Evolutionary conservation across 176 grass and related monocot species (phyloP).

Genomic region (Alloteropsis semialata): DNA sequence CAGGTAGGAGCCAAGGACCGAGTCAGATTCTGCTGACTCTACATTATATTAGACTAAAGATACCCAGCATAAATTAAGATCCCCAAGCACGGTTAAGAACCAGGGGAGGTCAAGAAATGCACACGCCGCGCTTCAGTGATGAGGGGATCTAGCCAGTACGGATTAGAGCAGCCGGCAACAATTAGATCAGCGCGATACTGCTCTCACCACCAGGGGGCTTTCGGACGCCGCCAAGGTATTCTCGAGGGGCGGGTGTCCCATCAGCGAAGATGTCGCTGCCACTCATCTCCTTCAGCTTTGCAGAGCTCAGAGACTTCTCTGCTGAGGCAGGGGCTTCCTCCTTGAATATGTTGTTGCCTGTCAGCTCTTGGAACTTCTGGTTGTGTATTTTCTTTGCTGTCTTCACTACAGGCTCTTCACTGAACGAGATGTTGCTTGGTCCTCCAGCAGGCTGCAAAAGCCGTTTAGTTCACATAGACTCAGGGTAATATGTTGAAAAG

Average conservation of each 20-base stretch:
- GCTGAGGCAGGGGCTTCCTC: slow-evolving; percentile 41
- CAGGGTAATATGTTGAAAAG: not conserved
- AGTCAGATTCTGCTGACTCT: slow-evolving; percentile 51
- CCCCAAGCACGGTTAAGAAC: not conserved
- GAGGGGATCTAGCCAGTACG: slow-evolving; percentile 10
- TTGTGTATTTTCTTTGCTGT: slow-evolving; percentile 75
- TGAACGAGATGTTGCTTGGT: slow-evolving; percentile 66
- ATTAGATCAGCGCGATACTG: slow-evolving; percentile 70
- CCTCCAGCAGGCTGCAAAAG: slow-evolving; percentile 63
- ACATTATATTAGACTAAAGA: slow-evolving; percentile 42
- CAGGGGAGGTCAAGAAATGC: not conserved
- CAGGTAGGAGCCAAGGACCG: slow-evolving; percentile 18
- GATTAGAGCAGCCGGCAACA: not conserved
- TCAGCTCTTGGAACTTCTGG: slow-evolving; percentile 82
- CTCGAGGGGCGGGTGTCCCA: slow-evolving; percentile 55
- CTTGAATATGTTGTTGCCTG: slow-evolving; percentile 81
- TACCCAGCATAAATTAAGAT: slow-evolving; percentile 28
- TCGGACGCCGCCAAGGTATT: slow-evolving; percentile 66
- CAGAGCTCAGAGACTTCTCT: slow-evolving; percentile 61
- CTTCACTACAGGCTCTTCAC: slow-evolving; percentile 59
- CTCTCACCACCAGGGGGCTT: slow-evolving; percentile 81
- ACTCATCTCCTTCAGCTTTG: slow-evolving; percentile 74
- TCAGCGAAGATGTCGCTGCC: slow-evolving; percentile 75
- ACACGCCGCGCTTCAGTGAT: not conserved
- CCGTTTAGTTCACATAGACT: slow-evolving; percentile 15